Percentiles rank a stretch among this genome's conserved stretches.
Evolutionary conservation across 495 filamentous ascomycete species (phyloP).

Genomic region (Penicillium egyptiacum): DNA sequence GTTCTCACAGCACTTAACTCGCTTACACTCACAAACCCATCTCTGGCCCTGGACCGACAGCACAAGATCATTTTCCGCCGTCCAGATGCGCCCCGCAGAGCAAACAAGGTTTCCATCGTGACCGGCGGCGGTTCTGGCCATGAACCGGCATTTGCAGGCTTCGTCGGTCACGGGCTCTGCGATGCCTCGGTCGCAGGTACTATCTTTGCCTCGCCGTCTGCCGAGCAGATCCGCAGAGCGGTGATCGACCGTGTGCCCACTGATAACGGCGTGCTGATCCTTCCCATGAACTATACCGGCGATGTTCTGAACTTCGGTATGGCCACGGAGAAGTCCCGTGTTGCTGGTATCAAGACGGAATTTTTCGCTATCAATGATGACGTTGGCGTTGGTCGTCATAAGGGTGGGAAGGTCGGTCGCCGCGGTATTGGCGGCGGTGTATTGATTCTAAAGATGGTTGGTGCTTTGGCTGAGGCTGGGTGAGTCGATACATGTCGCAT

Average conservation of each 20-base stretch:
- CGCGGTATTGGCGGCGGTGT: conserved; percentile 91
- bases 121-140: conserved; percentile 92
- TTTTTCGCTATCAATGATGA: conserved; percentile 97
- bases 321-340: conserved; percentile 88
- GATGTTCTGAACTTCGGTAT: conserved; percentile 96
- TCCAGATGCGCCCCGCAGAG: conserved; percentile 49
- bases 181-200: conserved; percentile 85
- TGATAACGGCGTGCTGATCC: conserved; percentile 69
- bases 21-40: conserved; percentile 81
- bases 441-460: conserved; percentile 83
- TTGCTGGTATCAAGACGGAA: conserved; percentile 74
- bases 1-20: conserved; percentile 76
- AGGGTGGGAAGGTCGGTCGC: conserved; percentile 86
- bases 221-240: conserved; percentile 80
- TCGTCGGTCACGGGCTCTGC: conserved; percentile 71
- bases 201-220: conserved; percentile 87
- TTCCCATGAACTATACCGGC: conserved; percentile 66
- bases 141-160: conserved; percentile 83
- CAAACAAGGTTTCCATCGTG: conserved; percentile 71
- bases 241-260: conserved; percentile 70
- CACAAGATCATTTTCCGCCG: conserved; percentile 89
- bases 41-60: conserved; percentile 69
- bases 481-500: conserved; percentile 25
- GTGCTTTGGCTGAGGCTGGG: conserved; percentile 78
- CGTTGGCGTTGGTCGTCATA: conserved; percentile 81